These are phyloP conservation scores for Trametes hirsuta DNA, from an alignment of 1,284 basidiomycete species.

Conservation along the genomic window DNA sequence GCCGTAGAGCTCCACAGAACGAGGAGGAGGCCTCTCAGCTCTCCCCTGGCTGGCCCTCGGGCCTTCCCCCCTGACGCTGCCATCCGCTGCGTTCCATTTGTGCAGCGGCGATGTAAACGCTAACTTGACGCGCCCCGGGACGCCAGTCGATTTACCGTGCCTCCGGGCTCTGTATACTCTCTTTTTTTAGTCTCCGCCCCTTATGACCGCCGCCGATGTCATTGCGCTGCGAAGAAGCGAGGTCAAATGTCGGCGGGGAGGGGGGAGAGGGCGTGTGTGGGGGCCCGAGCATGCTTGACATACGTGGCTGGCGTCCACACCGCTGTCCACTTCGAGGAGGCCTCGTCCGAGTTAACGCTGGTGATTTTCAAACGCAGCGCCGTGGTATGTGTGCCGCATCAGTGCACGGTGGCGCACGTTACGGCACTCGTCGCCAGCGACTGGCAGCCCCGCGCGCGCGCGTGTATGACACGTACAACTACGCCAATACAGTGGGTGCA, in stretches of 20 bases:
- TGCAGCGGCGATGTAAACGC: no score
- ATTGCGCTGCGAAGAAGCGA: not conserved
- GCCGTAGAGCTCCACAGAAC: no score
- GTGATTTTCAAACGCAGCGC: no score
- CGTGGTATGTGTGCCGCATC: no score
- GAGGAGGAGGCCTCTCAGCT: no score
- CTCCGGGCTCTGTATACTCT: no score
- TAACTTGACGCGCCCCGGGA: no score
- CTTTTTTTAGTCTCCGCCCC: not conserved
- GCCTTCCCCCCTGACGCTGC: no score
- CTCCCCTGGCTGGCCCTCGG: no score
- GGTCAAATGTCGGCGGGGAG: not conserved
- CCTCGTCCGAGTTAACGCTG: not conserved
- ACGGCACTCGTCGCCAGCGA: not conserved
- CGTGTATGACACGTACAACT: slow-evolving; percentile 10
- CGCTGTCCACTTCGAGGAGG: not conserved
- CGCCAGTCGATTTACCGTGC: no score
- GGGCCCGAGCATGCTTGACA: not conserved
- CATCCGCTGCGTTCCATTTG: no score
- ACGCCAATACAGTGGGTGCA: slow-evolving; percentile 2
- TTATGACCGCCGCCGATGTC: not conserved
- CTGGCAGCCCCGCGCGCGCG: not conserved
- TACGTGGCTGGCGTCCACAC: slow-evolving; percentile 1
- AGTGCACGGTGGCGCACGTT: not conserved
- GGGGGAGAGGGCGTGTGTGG: not conserved